phyloP scores from a whole-genome alignment of 805 yeast genomes.

The Candida boleticola region DNA sequence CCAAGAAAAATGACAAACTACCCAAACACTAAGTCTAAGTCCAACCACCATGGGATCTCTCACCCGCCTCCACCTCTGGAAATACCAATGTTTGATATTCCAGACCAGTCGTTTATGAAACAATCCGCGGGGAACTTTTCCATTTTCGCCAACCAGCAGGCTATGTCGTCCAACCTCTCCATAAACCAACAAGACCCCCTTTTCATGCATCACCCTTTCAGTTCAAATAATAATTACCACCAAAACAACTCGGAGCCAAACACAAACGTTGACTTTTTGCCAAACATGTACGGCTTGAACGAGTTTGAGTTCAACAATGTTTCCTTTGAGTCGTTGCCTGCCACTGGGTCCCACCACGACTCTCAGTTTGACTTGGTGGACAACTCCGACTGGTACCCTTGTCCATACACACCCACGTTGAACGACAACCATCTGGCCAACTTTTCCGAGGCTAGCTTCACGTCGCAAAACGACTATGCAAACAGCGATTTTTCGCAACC shows the following conservation, averaged over 20 bases:
- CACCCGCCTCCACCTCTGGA: neutral
- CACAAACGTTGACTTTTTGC: conserved; percentile 2
- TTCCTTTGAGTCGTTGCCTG: conserved; percentile 4
- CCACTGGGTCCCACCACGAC: neutral
- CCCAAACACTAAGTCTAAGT: neutral
- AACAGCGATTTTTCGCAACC: neutral
- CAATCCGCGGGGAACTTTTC: conserved; percentile 2
- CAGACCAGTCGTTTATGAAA: conserved; percentile 5
- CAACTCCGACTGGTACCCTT: conserved; percentile 4
- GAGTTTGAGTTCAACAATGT: conserved; percentile 5
- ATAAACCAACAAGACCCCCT: conserved; percentile 6
- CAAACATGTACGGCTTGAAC: conserved; percentile 2
- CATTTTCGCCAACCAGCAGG: conserved; percentile 12
- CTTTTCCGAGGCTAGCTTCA: conserved; percentile 5
- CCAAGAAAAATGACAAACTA: neutral
- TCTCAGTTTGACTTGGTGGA: conserved; percentile 4
- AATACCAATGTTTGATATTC: neutral
- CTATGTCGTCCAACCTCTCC: conserved; percentile 13
- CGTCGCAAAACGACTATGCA: neutral
- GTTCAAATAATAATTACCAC: neutral
- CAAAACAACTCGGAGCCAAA: neutral
- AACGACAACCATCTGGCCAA: conserved; percentile 5
- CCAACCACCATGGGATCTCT: neutral
- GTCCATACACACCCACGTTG: conserved; percentile 6
- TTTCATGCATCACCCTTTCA: neutral